Evolutionary conservation across 2,329 filamentous ascomycete species (phyloP).

Genomic region (Teratosphaeria nubilosa): DNA sequence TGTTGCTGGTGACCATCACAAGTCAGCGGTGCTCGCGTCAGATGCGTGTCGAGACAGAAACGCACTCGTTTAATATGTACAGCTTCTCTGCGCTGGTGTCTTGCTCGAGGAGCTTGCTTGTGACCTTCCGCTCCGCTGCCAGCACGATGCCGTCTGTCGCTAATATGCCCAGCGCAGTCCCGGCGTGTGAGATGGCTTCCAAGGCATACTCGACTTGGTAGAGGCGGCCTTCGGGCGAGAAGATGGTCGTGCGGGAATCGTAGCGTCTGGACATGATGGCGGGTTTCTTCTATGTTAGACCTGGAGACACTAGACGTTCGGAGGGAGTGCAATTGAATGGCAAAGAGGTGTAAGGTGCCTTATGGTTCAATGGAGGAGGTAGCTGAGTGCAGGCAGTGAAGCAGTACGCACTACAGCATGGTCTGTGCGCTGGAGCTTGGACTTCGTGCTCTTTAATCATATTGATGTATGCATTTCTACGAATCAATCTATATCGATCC

Average conservation of each 20-base stretch:
- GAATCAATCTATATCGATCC: neutral
- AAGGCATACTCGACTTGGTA: conserved; percentile 99
- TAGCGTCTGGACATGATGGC: conserved; percentile 25
- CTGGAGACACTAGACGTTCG: neutral
- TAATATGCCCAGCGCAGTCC: conserved; percentile 90
- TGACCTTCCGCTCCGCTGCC: conserved; percentile 96
- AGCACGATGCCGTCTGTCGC: conserved; percentile 98
- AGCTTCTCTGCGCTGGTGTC: conserved; percentile 99
- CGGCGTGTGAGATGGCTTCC: conserved; percentile 96
- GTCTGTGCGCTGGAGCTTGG: neutral
- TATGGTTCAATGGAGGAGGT: neutral
- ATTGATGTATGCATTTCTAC: neutral
- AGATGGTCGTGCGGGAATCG: conserved; percentile 69
- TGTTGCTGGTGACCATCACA: conserved; percentile 60
- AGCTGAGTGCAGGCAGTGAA: neutral
- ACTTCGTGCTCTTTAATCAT: neutral
- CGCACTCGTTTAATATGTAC: conserved; percentile 96
- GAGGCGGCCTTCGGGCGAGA: conserved; percentile 94
- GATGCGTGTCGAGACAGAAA: conserved; percentile 5
- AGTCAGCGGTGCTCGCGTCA: neutral
- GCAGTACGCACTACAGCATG: conserved; percentile 13
- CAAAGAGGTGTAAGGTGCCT: neutral
- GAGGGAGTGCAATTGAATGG: neutral
- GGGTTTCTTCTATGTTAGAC: neutral
- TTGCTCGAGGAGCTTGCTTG: conserved; percentile 97